These are phyloP conservation scores for Ogataea henricii DNA, from an alignment of 805 yeast species.

Conservation along the genomic window DNA sequence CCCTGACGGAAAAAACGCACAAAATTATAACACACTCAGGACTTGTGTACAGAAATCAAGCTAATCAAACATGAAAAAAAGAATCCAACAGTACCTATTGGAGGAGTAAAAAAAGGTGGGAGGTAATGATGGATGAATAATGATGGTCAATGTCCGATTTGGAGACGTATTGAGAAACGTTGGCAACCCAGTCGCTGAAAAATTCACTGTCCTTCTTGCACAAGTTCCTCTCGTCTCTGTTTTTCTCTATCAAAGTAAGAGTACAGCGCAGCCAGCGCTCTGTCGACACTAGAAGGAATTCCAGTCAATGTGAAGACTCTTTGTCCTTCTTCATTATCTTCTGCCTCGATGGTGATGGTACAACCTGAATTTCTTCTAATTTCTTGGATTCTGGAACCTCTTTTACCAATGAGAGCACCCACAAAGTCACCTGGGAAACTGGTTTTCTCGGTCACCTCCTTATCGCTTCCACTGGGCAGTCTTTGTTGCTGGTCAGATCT, in stretches of 20 bases:
- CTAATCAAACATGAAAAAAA: slow-evolving; percentile 13
- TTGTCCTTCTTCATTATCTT: slow-evolving; percentile 61
- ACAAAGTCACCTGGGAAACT: slow-evolving; percentile 79
- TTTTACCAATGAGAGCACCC: slow-evolving; percentile 86
- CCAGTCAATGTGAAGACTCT: slow-evolving; percentile 76
- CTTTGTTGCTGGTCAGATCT: slow-evolving; percentile 9
- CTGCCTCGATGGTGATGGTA: slow-evolving; percentile 72
- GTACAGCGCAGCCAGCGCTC: slow-evolving; percentile 55
- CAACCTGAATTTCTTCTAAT: slow-evolving; percentile 80
- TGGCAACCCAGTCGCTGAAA: background rate
- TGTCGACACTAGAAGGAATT: slow-evolving; percentile 52
- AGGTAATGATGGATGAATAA: background rate
- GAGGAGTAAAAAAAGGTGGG: background rate
- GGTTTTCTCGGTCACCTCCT: slow-evolving; percentile 43
- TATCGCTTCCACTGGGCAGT: slow-evolving; percentile 14
- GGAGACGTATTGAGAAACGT: background rate
- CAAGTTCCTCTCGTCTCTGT: slow-evolving; percentile 31
- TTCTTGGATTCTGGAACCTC: slow-evolving; percentile 84
- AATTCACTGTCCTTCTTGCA: slow-evolving; percentile 11
- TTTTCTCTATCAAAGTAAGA: slow-evolving; percentile 61
- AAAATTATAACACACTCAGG: slow-evolving; percentile 1
- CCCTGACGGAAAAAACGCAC: too few species aligned
- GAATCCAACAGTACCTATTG: background rate
- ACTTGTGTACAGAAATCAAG: slow-evolving; percentile 18
- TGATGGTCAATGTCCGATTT: slow-evolving; percentile 6